Base-by-base conservation (phyloP, 2,329 filamentous ascomycete species). In the Curvularia lunata region DNA sequence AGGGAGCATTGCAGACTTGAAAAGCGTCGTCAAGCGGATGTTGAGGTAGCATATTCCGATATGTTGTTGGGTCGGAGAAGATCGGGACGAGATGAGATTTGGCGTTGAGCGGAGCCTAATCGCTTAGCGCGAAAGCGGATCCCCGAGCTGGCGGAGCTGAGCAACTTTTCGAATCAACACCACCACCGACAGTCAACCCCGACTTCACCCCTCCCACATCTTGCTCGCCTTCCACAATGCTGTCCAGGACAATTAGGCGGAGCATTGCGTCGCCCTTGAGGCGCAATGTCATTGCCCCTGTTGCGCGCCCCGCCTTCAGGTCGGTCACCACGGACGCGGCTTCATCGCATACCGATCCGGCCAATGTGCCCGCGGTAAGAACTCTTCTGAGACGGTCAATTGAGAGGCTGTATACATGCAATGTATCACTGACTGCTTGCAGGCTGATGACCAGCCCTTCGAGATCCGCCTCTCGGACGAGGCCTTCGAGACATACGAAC, bases 401-500 rank as follows among this genome's bases (percentile, higher is more conserved):
- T 45, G 43, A 21, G 27, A 13, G 45, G 49, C 23, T 25, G 21
- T 7, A 42, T 13, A 9, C 27, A 27, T n/a, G 23, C 37, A 48
- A 43, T 40, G 34, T 56, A 64, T 63, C 49, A 58, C 60, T 75
- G 61, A 74, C 67, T 7, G 41, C 21, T 41, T 67, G 54, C 76
- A 96, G 92, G 91, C 93, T 80, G 93, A 97, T 79, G 92, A 97
- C 75, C 91, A 96, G 85, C 87, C 88, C 67, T 98, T 99, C 84
- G 87, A 89, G 75, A 87, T 99, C 78, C 90, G 88, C 75, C 90
- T 99, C 79, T 96, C 92, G 79, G 92, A 97, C 79, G 94, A 98
- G 89, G 94, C 91, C 84, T 99, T 98, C 84, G 95, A 99, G 87
- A 97, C 95, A 58, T 99, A 98, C 83, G 92, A 97, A 85, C 87